These are phyloP conservation scores for Castanospermum australe DNA, from an alignment of 306 rosid genomes.

Conservation along the genomic window DNA sequence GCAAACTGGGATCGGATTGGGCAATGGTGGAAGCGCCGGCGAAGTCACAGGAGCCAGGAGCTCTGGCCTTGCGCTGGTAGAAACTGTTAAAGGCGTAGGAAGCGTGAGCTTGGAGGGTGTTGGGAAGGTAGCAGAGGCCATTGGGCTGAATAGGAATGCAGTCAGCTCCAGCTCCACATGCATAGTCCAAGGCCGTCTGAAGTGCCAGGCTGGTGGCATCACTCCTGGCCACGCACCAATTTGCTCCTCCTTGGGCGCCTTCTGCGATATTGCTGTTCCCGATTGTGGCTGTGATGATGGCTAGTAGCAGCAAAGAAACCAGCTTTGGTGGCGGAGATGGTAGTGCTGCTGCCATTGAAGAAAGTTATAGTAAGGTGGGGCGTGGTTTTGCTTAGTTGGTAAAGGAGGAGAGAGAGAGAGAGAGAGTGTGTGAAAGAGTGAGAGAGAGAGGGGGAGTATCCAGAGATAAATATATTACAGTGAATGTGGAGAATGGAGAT, in stretches of 20 bases:
- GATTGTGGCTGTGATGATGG: neutral
- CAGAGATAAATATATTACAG: neutral
- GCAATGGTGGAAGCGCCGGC: conserved; percentile 62
- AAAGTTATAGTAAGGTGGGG: conserved; percentile 17
- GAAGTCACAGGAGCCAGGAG: conserved; percentile 61
- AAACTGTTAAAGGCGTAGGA: conserved; percentile 78
- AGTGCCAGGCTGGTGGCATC: conserved; percentile 44
- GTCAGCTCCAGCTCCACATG: conserved; percentile 64
- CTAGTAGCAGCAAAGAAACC: neutral
- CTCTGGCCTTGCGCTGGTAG: conserved; percentile 51
- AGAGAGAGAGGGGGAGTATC: neutral
- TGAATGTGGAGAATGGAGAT: neutral
- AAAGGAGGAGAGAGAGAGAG: conserved; percentile 38
- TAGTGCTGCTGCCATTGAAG: conserved; percentile 37
- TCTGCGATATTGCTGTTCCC: neutral
- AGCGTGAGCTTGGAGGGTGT: conserved; percentile 76
- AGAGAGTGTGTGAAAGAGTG: neutral
- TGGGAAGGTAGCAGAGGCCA: conserved; percentile 68
- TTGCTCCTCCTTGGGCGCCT: conserved; percentile 29
- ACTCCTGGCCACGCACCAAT: conserved; percentile 72
- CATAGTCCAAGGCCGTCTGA: conserved; percentile 64
- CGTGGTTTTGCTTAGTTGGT: conserved; percentile 32
- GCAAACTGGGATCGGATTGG: conserved; percentile 63
- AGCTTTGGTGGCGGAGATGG: conserved; percentile 13
- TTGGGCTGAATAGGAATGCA: conserved; percentile 49